Evolutionary conservation across 495 filamentous ascomycete species (phyloP).

Genomic region (Penicillium pancosmium): DNA sequence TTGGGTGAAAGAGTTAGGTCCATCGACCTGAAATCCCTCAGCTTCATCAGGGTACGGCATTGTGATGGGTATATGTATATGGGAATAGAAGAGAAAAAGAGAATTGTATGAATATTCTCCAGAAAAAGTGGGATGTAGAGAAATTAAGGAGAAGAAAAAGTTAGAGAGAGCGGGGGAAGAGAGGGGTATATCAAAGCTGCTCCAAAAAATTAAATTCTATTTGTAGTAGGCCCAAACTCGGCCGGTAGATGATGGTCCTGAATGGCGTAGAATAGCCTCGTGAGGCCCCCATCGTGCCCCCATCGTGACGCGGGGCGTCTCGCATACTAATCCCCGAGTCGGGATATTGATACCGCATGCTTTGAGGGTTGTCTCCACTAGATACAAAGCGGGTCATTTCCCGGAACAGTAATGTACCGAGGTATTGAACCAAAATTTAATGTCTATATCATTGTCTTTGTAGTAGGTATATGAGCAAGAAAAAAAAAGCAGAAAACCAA

Average conservation of each 20-base stretch:
- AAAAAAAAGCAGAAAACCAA: no score
- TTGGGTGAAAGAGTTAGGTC: conserved; percentile 58
- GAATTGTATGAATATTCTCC: neutral
- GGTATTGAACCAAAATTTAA: no score
- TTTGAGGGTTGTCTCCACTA: conserved; percentile 10
- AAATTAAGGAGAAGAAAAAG: neutral
- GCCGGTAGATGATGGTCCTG: neutral
- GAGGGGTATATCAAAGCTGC: conserved; percentile 15
- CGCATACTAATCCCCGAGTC: conserved; percentile 3
- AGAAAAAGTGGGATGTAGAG: neutral
- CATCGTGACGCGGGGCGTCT: neutral
- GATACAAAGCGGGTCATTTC: conserved; percentile 2
- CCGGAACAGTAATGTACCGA: neutral
- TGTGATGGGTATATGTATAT: conserved; percentile 22
- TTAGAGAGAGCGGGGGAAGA: neutral
- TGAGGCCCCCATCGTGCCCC: neutral
- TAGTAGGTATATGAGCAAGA: no score
- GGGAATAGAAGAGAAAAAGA: neutral
- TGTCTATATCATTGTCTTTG: no score
- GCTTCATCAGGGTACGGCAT: conserved; percentile 81
- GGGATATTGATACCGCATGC: conserved; percentile 7
- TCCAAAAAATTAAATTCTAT: conserved; percentile 4
- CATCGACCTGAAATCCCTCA: conserved; percentile 71
- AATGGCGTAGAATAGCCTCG: neutral
- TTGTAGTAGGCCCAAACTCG: neutral